A percentile compares a stretch with the other conserved stretches of the same genome.
Conservation (phyloP, 2,329 filamentous ascomycete genomes). For the Ophiostoma piceae region DNA sequence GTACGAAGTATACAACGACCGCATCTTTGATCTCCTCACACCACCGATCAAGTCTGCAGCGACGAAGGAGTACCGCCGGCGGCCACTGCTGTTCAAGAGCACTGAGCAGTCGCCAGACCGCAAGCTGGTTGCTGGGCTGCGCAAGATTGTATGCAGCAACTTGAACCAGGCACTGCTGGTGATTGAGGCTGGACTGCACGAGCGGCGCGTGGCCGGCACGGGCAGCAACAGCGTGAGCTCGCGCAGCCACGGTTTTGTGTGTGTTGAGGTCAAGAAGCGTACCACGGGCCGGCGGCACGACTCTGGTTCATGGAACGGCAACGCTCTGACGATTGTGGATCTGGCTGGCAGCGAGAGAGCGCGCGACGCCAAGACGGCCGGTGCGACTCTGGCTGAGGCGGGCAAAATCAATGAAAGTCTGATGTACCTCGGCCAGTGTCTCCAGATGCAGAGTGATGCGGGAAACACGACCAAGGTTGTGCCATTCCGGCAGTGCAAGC, state of each 20-base stretch:
- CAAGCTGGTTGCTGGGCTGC: conserved; percentile 89
- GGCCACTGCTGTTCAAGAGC: conserved; percentile 82
- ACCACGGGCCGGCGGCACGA: conserved; percentile 35
- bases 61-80: conserved; percentile 67
- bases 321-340: conserved; percentile 81
- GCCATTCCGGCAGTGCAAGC: conserved; percentile 76
- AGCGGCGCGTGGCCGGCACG: conserved; percentile 82
- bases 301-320: conserved; percentile 65
- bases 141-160: conserved; percentile 79
- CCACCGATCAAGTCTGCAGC: conserved; percentile 53
- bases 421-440: conserved; percentile 96
- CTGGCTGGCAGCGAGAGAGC: conserved; percentile 90
- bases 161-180: conserved; percentile 83
- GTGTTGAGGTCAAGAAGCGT: conserved; percentile 87
- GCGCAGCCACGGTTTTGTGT: conserved; percentile 93
- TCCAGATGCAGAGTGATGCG: conserved; percentile 84
- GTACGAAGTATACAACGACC: conserved; percentile 99
- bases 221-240: conserved; percentile 90
- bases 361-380: conserved; percentile 87
- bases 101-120: conserved; percentile 82
- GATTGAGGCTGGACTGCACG: conserved; percentile 80
- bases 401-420: conserved; percentile 98
- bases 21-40: conserved; percentile 88
- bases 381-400: conserved; percentile 85
- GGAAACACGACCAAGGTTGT: conserved; percentile 59